Conservation (phyloP, 495 filamentous ascomycete genomes). For the Pyrenopolyporus hunteri region DNA sequence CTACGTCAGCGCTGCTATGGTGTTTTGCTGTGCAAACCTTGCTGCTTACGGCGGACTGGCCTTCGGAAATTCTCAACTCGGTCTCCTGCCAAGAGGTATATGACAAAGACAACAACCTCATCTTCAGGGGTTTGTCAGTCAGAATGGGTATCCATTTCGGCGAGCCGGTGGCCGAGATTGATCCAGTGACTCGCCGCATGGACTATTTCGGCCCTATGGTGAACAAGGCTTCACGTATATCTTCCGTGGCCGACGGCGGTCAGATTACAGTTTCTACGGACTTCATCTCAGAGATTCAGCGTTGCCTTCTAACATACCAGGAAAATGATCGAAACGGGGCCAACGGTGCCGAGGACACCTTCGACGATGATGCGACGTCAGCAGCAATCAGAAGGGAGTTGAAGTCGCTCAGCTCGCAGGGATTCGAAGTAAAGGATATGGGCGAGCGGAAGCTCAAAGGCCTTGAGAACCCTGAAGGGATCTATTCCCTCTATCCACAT, state of each 20-base stretch:
- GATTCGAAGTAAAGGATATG: constrained; percentile 95
- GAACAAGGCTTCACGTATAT: constrained; percentile 92
- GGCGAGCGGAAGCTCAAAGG: constrained; percentile 94
- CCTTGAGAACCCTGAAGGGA: constrained; percentile 93
- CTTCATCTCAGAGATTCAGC: constrained; percentile 93
- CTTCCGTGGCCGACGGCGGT: constrained; percentile 91
- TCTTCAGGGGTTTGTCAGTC: constrained; percentile 91
- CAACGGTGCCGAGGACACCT: constrained; percentile 68
- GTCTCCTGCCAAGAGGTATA: constrained; percentile 79
- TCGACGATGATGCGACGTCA: constrained; percentile 72
- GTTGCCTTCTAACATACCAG: constrained; percentile 81
- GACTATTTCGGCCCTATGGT: constrained; percentile 99
- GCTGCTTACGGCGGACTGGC: constrained; percentile 89
- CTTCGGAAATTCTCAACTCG: constrained; percentile 86
- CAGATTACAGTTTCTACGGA: constrained; percentile 96
- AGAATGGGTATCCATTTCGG: constrained; percentile 98
- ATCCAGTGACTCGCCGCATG: constrained; percentile 97
- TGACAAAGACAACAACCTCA: constrained; percentile 85
- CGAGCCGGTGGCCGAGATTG: constrained; percentile 88
- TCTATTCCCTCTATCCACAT: constrained; percentile 93
- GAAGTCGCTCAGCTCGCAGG: constrained; percentile 83
- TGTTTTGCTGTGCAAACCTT: constrained; percentile 90
- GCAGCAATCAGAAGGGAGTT: constrained; percentile 85
- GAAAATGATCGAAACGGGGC: constrained; percentile 75
- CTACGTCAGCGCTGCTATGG: constrained; percentile 92